These are phyloP conservation scores for Phoenix dactylifera DNA, from an alignment of 176 grass and related monocot species.

Conservation along the genomic window DNA sequence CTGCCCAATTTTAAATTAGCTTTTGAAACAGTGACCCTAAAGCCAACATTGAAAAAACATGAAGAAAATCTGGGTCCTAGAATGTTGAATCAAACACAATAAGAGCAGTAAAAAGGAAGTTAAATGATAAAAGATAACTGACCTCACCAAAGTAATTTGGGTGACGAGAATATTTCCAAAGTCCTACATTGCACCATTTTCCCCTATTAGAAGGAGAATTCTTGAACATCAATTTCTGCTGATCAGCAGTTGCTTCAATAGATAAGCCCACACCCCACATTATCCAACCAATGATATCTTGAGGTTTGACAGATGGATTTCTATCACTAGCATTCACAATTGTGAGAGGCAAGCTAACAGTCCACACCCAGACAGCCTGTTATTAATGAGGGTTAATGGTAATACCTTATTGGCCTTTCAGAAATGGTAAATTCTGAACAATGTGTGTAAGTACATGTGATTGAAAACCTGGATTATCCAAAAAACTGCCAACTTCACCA, in stretches of 20 bases:
- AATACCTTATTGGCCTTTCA: too few relatives aligned
- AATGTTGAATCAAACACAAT: too few relatives aligned
- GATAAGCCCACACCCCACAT: constrained; percentile 61
- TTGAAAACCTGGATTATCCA: constrained; percentile 71
- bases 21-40: too few relatives aligned
- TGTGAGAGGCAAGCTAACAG: constrained; percentile 84
- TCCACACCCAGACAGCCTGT: constrained; percentile 89
- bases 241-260: constrained; percentile 66
- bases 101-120: not conserved
- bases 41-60: too few relatives aligned
- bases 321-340: constrained; percentile 70
- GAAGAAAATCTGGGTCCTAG: too few relatives aligned
- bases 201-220: constrained; percentile 62
- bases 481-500: constrained; percentile 70
- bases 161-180: constrained; percentile 92
- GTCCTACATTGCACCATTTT: constrained; percentile 65
- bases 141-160: constrained; percentile 99
- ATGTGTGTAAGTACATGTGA: not conserved
- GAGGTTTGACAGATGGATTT: constrained; percentile 54
- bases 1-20: too few relatives aligned
- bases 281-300: constrained; percentile 92
- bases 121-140: constrained; percentile 3
- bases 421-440: too few relatives aligned
- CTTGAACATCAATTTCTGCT: constrained; percentile 87
- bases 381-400: not conserved